Percentiles rank a stretch among this genome's conserved stretches.
Evolutionary conservation across 306 rosid genomes (phyloP).

Genomic region (Quercus agrifolia): DNA sequence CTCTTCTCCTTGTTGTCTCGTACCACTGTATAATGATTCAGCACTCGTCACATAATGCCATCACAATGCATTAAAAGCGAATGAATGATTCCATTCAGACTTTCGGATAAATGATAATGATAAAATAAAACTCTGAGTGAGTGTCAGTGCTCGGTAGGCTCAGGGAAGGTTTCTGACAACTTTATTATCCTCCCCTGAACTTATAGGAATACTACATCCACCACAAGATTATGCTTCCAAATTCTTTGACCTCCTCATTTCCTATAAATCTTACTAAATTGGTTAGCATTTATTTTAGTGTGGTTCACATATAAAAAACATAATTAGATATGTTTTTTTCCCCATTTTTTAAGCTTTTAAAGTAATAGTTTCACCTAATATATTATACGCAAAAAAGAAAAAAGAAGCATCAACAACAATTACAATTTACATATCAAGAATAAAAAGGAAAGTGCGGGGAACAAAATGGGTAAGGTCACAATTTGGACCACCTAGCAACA

Average conservation of each 20-base stretch:
- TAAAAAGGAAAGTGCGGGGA: no score
- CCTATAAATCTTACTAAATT: background rate
- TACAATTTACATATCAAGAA: no score
- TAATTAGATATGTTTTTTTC: no score
- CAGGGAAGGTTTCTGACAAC: constrained; percentile 23
- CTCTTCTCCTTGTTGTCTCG: constrained; percentile 16
- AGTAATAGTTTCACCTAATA: no score
- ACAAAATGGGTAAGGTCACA: no score
- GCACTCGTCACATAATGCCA: constrained; percentile 50
- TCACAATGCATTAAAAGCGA: constrained; percentile 50
- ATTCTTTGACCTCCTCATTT: background rate
- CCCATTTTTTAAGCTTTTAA: no score
- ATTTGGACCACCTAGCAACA: no score
- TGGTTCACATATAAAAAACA: no score
- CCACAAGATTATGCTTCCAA: background rate
- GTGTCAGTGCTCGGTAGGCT: constrained; percentile 19
- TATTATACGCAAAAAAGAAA: no score
- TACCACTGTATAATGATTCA: constrained; percentile 46
- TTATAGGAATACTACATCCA: constrained; percentile 8
- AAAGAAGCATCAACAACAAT: no score
- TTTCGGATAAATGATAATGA: constrained; percentile 57
- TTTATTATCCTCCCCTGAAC: constrained; percentile 23
- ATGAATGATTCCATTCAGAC: constrained; percentile 73
- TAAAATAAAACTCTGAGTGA: constrained; percentile 45
- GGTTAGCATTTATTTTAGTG: no score